Base-by-base conservation (phyloP, 768 basidiomycete genomes). In the Crassisporium funariophilum region DNA sequence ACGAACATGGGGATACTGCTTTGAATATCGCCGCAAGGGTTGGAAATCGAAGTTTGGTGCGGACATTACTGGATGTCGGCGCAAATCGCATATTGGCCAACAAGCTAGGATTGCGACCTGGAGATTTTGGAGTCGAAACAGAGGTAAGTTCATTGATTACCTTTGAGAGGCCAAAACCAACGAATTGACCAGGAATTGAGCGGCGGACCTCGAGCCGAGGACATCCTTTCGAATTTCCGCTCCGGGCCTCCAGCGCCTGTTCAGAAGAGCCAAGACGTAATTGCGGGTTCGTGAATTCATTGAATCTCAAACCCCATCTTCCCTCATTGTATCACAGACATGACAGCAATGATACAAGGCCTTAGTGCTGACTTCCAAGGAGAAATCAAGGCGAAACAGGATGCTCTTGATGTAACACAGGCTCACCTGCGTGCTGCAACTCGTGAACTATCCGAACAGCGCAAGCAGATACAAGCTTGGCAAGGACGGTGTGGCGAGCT, bases 1-100 rank as follows among this genome's bases (percentile, higher is more conserved):
- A 99, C 60, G 84, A 90, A 55, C 87, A 98, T 63, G 97, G 95
- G 0, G 97, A 99, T 62, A 98, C 95, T 0, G 92, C 92, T 5
- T 66, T 99, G 58, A 97, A 97, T 69, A 90, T 98, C 57, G 92
- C 95, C 11, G 95, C 95, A 0, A 71, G 95, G 46, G 88, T 98
- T 1, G 97, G 97, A 2, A 97, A 93, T 64, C 76, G 88, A 51
- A 85, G 86, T 50, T 64, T 98, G 49, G 93, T 98, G 11, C 76
- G 87, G 57, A 86, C 91, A 3, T 66, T 98, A 55, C 58, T 99
- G 49, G 95, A 97, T 59, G 90, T 93, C 6, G 94, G 93, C 10
- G 97, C 95, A 4, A 95, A 98, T 66, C 82, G 88, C 55, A 78
- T 82, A 57, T 73, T 91, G 50, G 81, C 87, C 15, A 99, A 99